Evolutionary conservation across 2,329 filamentous ascomycete genomes (phyloP).

Genomic region (Cladosporium phlei): DNA sequence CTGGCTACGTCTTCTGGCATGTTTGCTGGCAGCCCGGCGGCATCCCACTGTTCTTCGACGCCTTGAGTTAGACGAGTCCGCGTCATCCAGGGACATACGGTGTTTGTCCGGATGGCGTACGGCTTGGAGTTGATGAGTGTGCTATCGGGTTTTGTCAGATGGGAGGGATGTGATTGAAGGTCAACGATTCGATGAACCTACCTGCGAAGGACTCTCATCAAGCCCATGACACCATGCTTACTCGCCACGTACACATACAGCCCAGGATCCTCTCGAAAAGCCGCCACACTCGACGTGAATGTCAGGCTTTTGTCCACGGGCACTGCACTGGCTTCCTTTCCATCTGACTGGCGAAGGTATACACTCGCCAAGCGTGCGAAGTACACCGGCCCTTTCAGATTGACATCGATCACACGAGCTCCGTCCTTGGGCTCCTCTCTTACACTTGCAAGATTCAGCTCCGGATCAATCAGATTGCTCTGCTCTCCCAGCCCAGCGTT

Average conservation of each 20-base stretch:
- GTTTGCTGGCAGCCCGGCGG: slow-evolving; percentile 38
- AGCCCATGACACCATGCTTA: slow-evolving; percentile 49
- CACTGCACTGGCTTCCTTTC: slow-evolving; percentile 22
- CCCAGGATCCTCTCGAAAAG: slow-evolving; percentile 46
- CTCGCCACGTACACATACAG: slow-evolving; percentile 45
- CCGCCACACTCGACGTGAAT: slow-evolving; percentile 44
- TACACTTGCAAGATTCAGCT: slow-evolving; percentile 41
- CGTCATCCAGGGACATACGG: slow-evolving; percentile 44
- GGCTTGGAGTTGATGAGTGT: slow-evolving; percentile 30
- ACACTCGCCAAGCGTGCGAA: slow-evolving; percentile 48
- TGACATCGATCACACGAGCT: slow-evolving; percentile 43
- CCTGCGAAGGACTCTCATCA: slow-evolving; percentile 44
- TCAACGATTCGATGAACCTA: slow-evolving; percentile 25
- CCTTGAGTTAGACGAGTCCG: slow-evolving; percentile 35
- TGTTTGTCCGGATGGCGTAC: slow-evolving; percentile 38
- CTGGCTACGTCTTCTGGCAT: slow-evolving; percentile 37
- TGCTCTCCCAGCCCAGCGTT: slow-evolving; percentile 46
- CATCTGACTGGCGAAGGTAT: slow-evolving; percentile 41
- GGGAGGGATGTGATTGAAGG: too few relatives aligned
- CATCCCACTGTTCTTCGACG: slow-evolving; percentile 34
- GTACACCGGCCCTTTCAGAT: slow-evolving; percentile 44
- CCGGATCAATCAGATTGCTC: slow-evolving; percentile 43
- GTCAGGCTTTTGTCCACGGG: slow-evolving; percentile 39
- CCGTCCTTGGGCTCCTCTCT: slow-evolving; percentile 32
- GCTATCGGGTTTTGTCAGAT: slow-evolving; percentile 20